Evolutionary conservation across 768 basidiomycete species (phyloP).

Genomic region (Hebeloma cylindrosporum): DNA sequence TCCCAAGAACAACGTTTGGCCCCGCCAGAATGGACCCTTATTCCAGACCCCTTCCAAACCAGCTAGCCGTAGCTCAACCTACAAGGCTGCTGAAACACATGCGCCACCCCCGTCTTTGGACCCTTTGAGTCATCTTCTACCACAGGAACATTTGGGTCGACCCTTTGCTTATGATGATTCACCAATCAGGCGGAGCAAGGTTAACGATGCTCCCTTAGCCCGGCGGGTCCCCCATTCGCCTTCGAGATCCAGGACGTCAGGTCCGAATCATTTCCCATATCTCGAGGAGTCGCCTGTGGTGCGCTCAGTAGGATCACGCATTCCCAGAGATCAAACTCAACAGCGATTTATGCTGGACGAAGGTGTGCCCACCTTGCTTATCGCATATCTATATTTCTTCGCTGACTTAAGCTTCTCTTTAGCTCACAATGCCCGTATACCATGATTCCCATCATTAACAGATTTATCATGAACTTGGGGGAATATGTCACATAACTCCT

Average conservation of each 20-base stretch:
- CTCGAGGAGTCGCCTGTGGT: slow-evolving; percentile 38
- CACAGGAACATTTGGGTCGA: slow-evolving; percentile 25
- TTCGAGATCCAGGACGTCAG: slow-evolving; percentile 17
- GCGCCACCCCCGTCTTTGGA: neutral
- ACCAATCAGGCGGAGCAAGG: slow-evolving; percentile 47
- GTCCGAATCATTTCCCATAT: slow-evolving; percentile 12
- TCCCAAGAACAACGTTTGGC: slow-evolving; percentile 58
- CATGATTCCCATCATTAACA: too few species aligned
- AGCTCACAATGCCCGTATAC: too few species aligned
- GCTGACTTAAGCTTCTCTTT: too few species aligned
- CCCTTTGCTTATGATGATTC: slow-evolving; percentile 46
- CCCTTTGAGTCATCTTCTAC: slow-evolving; percentile 22
- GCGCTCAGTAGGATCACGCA: slow-evolving; percentile 18
- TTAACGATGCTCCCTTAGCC: slow-evolving; percentile 31
- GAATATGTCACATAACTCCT: too few species aligned
- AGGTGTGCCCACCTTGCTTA: too few species aligned
- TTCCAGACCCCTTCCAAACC: slow-evolving; percentile 56
- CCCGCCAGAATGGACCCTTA: slow-evolving; percentile 39
- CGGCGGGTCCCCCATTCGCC: slow-evolving; percentile 37
- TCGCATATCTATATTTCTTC: too few species aligned
- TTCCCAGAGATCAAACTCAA: slow-evolving; percentile 1
- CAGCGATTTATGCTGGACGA: neutral
- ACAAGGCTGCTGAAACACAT: too few species aligned
- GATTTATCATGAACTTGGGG: too few species aligned
- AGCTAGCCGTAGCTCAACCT: slow-evolving; percentile 24